Evolutionary conservation across 2,329 filamentous ascomycete species (phyloP).

Genomic region (Fusarium chlamydosporum): DNA sequence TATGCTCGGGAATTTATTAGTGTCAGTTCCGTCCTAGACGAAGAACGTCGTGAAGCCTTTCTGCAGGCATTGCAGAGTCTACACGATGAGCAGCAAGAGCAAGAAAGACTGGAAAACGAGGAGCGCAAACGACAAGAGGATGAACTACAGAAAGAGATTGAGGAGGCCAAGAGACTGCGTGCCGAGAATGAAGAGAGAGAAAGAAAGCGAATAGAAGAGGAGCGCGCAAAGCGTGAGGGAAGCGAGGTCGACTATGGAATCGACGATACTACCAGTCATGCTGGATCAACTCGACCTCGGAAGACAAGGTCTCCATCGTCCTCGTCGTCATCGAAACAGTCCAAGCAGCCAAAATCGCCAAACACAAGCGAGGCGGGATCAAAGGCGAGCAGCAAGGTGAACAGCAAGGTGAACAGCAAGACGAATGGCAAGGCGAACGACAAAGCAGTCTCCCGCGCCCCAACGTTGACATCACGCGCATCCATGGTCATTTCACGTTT

Average conservation of each 20-base stretch:
- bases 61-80: conserved; percentile 86
- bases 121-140: conserved; percentile 70
- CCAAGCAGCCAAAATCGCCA: conserved; percentile 47
- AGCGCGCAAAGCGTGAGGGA: conserved; percentile 63
- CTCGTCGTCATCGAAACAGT: conserved; percentile 53
- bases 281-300: conserved; percentile 55
- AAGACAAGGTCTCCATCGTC: conserved; percentile 53
- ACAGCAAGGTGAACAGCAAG: no score
- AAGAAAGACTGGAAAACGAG: conserved; percentile 75
- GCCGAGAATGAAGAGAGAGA: conserved; percentile 72
- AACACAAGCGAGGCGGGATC: conserved; percentile 33
- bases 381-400: conserved; percentile 39
- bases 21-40: conserved; percentile 88
- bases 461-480: conserved; percentile 64
- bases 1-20: conserved; percentile 93
- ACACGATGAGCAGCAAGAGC: conserved; percentile 84
- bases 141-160: conserved; percentile 67
- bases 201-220: conserved; percentile 66
- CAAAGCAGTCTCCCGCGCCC: conserved; percentile 50
- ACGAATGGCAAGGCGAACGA: conserved; percentile 43
- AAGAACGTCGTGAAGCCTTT: conserved; percentile 91
- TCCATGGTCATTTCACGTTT: conserved; percentile 68
- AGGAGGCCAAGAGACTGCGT: conserved; percentile 68
- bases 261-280: conserved; percentile 65
- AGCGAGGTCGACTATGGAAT: conserved; percentile 79